A percentile compares a stretch with the other conserved stretches of the same genome.
Conservation (phyloP, 345 rosid species). For the Bruguiera sexangula region DNA sequence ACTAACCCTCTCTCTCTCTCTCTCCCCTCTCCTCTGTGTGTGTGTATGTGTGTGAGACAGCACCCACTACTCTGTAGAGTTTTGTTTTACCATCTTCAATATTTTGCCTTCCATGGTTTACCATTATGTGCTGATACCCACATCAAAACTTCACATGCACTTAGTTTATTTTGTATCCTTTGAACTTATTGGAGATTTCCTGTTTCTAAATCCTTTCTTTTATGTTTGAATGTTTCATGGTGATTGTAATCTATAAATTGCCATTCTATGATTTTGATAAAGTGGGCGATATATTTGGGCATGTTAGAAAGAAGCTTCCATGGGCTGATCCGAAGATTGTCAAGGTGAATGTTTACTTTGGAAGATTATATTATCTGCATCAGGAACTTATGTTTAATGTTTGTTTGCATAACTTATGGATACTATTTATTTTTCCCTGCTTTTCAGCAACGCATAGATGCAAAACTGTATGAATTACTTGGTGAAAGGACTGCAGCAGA, state of each 20-base stretch:
- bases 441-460: conserved; percentile 68
- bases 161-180: no score
- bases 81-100: no score
- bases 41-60: no score
- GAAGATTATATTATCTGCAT: neutral
- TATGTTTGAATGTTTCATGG: neutral
- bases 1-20: no score
- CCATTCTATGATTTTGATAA: conserved; percentile 13
- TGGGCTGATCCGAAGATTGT: conserved; percentile 95
- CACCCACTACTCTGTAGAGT: no score
- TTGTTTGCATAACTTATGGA: conserved; percentile 2
- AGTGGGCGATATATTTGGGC: conserved; percentile 74
- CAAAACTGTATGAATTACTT: conserved; percentile 68
- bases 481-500: conserved; percentile 93
- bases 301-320: conserved; percentile 71
- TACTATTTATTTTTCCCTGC: conserved; percentile 13
- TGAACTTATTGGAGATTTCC: neutral
- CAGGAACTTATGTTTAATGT: neutral
- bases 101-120: no score
- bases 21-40: no score
- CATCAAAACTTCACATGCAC: no score
- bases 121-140: no score
- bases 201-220: neutral
- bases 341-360: conserved; percentile 45
- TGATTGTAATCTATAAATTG: conserved; percentile 7